Conservation (phyloP, 306 rosid species). For the Malus fusca region DNA sequence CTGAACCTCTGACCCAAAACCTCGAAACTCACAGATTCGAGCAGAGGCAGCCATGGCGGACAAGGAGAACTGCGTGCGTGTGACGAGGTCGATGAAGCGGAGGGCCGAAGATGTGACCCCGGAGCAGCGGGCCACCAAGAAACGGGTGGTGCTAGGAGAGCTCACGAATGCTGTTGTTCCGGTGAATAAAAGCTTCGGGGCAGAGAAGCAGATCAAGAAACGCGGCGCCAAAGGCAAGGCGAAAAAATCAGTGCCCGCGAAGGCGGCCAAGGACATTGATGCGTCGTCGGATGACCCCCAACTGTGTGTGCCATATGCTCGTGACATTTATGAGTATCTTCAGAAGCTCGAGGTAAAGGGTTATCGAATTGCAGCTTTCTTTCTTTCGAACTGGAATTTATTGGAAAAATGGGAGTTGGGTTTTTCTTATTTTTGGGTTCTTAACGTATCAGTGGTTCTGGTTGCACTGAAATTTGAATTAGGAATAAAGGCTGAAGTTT, state of each 20-base stretch:
- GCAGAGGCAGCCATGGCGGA: slow-evolving; percentile 9
- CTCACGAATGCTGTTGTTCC: slow-evolving; percentile 9
- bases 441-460: not conserved
- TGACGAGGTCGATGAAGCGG: slow-evolving; percentile 23
- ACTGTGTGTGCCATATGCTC: slow-evolving; percentile 46
- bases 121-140: slow-evolving; percentile 16
- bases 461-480: not conserved
- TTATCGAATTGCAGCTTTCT: not conserved
- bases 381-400: not conserved
- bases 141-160: slow-evolving; percentile 57
- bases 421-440: not conserved
- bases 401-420: not conserved
- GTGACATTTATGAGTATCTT: slow-evolving; percentile 67
- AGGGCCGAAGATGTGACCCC: slow-evolving; percentile 13
- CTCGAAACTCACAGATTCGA: not conserved
- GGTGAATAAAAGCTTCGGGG: not conserved
- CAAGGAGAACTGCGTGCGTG: slow-evolving; percentile 14
- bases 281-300: slow-evolving; percentile 41
- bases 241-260: slow-evolving; percentile 7
- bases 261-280: not conserved
- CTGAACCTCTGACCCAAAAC: not conserved
- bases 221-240: slow-evolving; percentile 4
- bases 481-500: not conserved
- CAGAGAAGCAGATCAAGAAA: slow-evolving; percentile 10
- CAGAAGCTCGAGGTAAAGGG: slow-evolving; percentile 58